Evolutionary conservation across 306 rosid species (phyloP), one percentile per base, ranked within the genome.

Genomic region (Coriaria nepalensis): DNA sequence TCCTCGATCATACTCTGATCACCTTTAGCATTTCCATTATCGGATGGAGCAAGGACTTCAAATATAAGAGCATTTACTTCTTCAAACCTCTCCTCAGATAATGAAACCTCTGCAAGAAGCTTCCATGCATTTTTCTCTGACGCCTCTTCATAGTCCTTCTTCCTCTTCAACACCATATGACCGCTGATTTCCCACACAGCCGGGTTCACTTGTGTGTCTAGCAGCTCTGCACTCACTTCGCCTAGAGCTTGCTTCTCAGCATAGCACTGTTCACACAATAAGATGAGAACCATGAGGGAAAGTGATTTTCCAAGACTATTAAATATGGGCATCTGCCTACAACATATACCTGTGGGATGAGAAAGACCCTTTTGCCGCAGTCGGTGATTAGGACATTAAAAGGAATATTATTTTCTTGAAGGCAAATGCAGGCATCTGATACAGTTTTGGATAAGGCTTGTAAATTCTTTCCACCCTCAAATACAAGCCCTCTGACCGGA

Each of bases 161-260:
- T 83, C 79, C 96, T 78, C 81, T 87, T 87, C 46, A 87, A 53
- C 56, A 87, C 96, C 93, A 87, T 87, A 74, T 87, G 96, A 29
- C 96, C 96, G 15, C 96, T 87, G 13, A 83, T 83, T 60, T 87
- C 96, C 96, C 96, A 87, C 57, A 82, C 96, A 4, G 96, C 96
- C n/a, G 96, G 96, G 54, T 87, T 87, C 66, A 87, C 96, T 77
- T 87, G 96, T 11, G 96, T 87, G 69, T 87, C 96, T 43, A 87
- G 82, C 40, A 87, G 71, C 74, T 87, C 96, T 13, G 83, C 72
- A 33, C 73, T 65, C 70, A 87, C 96, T 71, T 87, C 94, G 57
- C 93, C 96, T 5, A 87, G 94, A 35, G 96, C 94, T 76, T 87
- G 96, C 65, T 87, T 87, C 79, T 87, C 96, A 42, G 96, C 94